phyloP scores from a whole-genome alignment of 345 rosid genomes.

The Kandelia obovata region DNA sequence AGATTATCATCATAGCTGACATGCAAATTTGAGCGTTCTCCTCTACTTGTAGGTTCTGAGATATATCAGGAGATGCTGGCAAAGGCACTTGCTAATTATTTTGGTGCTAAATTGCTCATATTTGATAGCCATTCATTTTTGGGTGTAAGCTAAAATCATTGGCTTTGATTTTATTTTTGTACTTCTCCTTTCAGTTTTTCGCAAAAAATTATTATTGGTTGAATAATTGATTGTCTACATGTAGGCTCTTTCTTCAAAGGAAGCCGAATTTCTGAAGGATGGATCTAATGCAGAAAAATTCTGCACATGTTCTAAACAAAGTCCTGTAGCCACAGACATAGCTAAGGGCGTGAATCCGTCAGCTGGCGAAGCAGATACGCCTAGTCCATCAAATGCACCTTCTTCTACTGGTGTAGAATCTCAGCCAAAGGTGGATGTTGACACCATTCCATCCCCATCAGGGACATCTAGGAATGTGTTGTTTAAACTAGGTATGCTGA shows the following conservation, averaged over 20 bases:
- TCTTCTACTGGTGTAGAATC: conserved; percentile 50
- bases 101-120: conserved; percentile 75
- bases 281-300: conserved; percentile 55
- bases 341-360: conserved; percentile 41
- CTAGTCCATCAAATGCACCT: conserved; percentile 49
- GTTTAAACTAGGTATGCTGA: conserved; percentile 60
- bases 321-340: conserved; percentile 37
- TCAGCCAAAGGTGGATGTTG: conserved; percentile 53
- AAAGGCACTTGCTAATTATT: conserved; percentile 79
- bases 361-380: conserved; percentile 51
- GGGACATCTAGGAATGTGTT: conserved; percentile 45
- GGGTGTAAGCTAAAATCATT: conserved; percentile 60
- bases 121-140: conserved; percentile 72
- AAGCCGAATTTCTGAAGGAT: conserved; percentile 67
- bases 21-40: conserved; percentile 13
- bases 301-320: conserved; percentile 46
- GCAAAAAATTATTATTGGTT: conserved; percentile 15
- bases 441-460: conserved; percentile 43
- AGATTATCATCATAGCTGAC: conserved; percentile 1
- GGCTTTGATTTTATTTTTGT: conserved; percentile 2
- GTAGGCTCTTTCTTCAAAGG: conserved; percentile 80
- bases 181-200: background rate
- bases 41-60: conserved; percentile 63
- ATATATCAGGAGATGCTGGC: conserved; percentile 89
- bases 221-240: conserved; percentile 22